Percentiles rank a stretch among this genome's conserved stretches.
These are phyloP conservation scores for Colletotrichum lini DNA, from an alignment of 2,329 filamentous ascomycete species.

Conservation along the genomic window DNA sequence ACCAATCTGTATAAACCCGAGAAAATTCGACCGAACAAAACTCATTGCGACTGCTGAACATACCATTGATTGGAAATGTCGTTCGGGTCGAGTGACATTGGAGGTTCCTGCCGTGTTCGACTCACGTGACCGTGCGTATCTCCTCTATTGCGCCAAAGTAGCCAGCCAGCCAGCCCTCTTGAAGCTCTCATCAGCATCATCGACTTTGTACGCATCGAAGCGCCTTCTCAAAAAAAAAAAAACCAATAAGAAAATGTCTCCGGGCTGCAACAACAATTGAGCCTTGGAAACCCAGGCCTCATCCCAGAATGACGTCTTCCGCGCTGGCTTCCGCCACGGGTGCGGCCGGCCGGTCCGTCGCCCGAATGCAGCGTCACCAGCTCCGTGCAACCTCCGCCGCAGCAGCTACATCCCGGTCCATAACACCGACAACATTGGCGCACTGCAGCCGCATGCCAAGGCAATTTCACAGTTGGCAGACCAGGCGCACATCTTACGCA, in stretches of 20 bases:
- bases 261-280: neutral
- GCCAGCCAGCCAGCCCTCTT: neutral
- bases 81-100: neutral
- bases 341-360: slow-evolving; percentile 11
- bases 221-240: neutral
- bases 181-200: slow-evolving; percentile 17
- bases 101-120: neutral
- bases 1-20: no score
- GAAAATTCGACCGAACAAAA: no score
- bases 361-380: slow-evolving; percentile 2
- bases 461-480: neutral
- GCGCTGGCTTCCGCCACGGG: slow-evolving; percentile 2
- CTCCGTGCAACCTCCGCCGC: neutral
- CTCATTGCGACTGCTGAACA: no score
- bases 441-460: neutral
- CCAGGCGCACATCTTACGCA: neutral
- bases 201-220: neutral
- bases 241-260: neutral
- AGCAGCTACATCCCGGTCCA: neutral
- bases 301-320: neutral
- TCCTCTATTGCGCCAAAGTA: neutral
- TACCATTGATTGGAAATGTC: neutral
- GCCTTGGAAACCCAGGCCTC: neutral
- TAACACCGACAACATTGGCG: neutral
- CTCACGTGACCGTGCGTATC: slow-evolving; percentile 34